Base-by-base conservation (phyloP, 345 rosid genomes). In the Brassica incana region DNA sequence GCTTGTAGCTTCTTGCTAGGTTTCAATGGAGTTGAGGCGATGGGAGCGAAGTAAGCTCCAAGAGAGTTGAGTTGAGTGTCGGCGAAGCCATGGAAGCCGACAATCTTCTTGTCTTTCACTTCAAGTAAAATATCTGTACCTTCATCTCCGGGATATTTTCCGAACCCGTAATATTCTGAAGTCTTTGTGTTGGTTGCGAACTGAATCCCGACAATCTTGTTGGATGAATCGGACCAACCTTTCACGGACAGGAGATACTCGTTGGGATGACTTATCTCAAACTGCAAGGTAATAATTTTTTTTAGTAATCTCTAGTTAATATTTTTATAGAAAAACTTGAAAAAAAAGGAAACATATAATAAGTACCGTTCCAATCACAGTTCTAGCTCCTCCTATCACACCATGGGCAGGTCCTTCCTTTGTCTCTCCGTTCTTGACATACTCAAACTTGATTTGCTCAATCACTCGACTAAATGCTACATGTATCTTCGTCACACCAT, bases 1-100 rank as follows among this genome's bases (percentile, higher is more conserved):
- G 25, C 60, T 15, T 6, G 16, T 54, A 54, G 60, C 60, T 54
- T 54, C 60, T 54, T 54, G 10, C 27, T 14, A 10, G 81, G 9
- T 11, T 16, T 60, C 25, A 62, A 14, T 1, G 76, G 58, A 27
- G 67, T 72, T 9, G 56, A 30, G 27, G 72, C 5, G 10, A 56
- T 59, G 0, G 78, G 78, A 10, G 15, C 50, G 12, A 81, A 77
- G 15, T 81, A 77, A 38, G 77, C 81, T 72, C 84, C 81, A 48
- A 81, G 69, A 59, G 81, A 67, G 35, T 35, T 72, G 45, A 81
- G n/a, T 16, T 60, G 40, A 5, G 56, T 6, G 2, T 29, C 77
- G 1, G 71, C 32, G 1, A 72, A 76, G 2, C 84, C 81, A 50
- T 77, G 84, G 12, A 81, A 81, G 2, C 81, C 75, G 4, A 81